A percentile compares a stretch with the other conserved stretches of the same genome.
Conservation (phyloP, 306 rosid species). For the Cucurbita argyrosperma region DNA sequence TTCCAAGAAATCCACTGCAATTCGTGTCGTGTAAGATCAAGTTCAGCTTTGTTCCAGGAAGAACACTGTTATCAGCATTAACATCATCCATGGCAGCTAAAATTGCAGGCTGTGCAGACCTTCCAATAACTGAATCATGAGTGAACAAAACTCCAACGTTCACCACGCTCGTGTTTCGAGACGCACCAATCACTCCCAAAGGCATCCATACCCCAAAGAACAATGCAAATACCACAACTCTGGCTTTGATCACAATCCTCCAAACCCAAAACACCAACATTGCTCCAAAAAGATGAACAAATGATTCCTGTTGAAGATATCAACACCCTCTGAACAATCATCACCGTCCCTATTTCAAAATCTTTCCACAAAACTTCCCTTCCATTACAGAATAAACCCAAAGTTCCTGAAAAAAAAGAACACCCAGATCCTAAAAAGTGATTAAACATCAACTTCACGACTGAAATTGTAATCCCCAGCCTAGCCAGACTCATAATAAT, state of each 20-base stretch:
- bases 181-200: constrained; percentile 24
- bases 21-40: constrained; percentile 6
- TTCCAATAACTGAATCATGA: constrained; percentile 18
- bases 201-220: constrained; percentile 38
- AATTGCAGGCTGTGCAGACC: constrained; percentile 10
- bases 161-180: constrained; percentile 30
- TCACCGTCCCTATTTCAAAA: background rate
- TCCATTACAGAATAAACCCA: background rate
- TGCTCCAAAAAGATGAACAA: constrained; percentile 10
- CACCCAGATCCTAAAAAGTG: background rate
- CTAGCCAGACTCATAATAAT: background rate
- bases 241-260: constrained; percentile 15
- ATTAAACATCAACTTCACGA: background rate
- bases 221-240: constrained; percentile 14
- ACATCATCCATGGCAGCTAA: constrained; percentile 9
- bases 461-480: background rate
- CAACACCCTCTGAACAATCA: constrained; percentile 16
- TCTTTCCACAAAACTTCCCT: background rate
- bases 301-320: constrained; percentile 8
- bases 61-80: constrained; percentile 4
- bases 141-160: constrained; percentile 58
- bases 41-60: constrained; percentile 4
- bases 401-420: background rate
- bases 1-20: constrained; percentile 14
- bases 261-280: constrained; percentile 23